phyloP scores from a whole-genome alignment of 2,329 filamentous ascomycete genomes.

The Diplodia mutila region DNA sequence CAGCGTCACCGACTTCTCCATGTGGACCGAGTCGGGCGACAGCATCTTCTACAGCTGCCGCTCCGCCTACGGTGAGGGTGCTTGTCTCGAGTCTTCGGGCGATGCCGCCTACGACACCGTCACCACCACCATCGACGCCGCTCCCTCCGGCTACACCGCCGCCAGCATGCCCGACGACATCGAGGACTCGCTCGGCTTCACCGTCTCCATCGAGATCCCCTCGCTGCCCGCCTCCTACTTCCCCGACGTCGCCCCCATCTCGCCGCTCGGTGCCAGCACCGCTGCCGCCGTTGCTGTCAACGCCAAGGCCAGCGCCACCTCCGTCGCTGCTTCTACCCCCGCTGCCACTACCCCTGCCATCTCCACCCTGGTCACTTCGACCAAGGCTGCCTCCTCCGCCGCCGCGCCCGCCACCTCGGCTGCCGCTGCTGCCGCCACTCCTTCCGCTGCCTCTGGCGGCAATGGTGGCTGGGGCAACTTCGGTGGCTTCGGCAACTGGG shows the following conservation, averaged over 20 bases:
- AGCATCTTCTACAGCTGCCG: slow-evolving; percentile 51
- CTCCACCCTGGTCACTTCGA: slow-evolving; percentile 16
- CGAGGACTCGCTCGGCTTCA: slow-evolving; percentile 36
- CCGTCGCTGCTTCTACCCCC: not conserved
- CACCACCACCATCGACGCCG: slow-evolving; percentile 39
- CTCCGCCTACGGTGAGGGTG: slow-evolving; percentile 54
- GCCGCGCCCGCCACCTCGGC: not conserved
- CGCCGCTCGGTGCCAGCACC: slow-evolving; percentile 28
- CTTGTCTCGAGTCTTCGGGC: slow-evolving; percentile 48
- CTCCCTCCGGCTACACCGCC: slow-evolving; percentile 45
- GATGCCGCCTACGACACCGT: slow-evolving; percentile 36
- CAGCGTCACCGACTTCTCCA: slow-evolving; percentile 55
- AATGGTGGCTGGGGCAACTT: slow-evolving; percentile 1
- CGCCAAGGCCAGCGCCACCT: not conserved
- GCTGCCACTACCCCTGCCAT: not conserved
- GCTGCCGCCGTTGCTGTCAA: slow-evolving; percentile 3
- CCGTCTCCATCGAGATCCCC: slow-evolving; percentile 47
- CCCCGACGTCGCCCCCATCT: slow-evolving; percentile 42
- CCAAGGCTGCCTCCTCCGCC: not conserved
- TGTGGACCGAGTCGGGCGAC: slow-evolving; percentile 56
- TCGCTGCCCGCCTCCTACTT: slow-evolving; percentile 47
- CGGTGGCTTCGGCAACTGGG: slow-evolving; percentile 7
- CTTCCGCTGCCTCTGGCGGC: not conserved
- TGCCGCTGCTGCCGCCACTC: not conserved
- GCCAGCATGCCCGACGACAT: slow-evolving; percentile 44